Conservation (phyloP, 2,329 filamentous ascomycete species). For the Shiraia bambusicola region DNA sequence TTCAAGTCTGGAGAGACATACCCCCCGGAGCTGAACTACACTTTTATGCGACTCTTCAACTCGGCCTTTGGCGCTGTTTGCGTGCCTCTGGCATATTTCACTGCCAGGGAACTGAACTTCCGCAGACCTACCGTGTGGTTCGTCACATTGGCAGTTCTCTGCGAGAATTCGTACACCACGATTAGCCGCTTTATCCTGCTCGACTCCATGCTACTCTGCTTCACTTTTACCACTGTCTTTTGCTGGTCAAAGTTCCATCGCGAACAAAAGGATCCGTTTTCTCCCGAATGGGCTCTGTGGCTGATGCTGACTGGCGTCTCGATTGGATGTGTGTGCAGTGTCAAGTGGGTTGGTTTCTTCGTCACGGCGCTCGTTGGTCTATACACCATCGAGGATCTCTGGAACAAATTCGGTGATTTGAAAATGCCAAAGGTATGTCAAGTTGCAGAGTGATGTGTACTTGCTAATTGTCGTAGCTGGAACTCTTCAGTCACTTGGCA, state of each 20-base stretch:
- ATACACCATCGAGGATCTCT: slow-evolving; percentile 94
- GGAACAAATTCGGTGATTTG: slow-evolving; percentile 94
- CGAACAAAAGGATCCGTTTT: slow-evolving; percentile 81
- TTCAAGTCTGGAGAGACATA: slow-evolving; percentile 99
- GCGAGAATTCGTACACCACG: slow-evolving; percentile 98
- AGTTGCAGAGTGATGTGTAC: background rate
- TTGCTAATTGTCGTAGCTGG: slow-evolving; percentile 48
- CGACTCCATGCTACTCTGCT: slow-evolving; percentile 97
- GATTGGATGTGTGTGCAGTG: slow-evolving; percentile 96
- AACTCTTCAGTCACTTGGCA: slow-evolving; percentile 74
- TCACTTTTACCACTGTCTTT: slow-evolving; percentile 95
- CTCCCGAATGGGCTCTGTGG: slow-evolving; percentile 91
- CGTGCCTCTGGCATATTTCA: slow-evolving; percentile 92
- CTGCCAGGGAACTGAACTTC: slow-evolving; percentile 86
- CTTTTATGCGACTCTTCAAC: slow-evolving; percentile 98
- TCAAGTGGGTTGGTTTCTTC: slow-evolving; percentile 97
- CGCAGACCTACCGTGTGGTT: slow-evolving; percentile 88
- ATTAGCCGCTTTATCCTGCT: slow-evolving; percentile 98
- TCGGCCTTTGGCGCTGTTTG: slow-evolving; percentile 90
- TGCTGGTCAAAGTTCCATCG: slow-evolving; percentile 98
- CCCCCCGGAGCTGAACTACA: slow-evolving; percentile 90
- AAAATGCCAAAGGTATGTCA: slow-evolving; percentile 76
- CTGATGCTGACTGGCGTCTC: slow-evolving; percentile 89
- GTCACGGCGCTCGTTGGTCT: slow-evolving; percentile 91
- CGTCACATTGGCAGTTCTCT: slow-evolving; percentile 93